Evolutionary conservation across 169 alveolate species (phyloP), one percentile per base, ranked within the genome.

Genomic region (Plasmodium gaboni): DNA sequence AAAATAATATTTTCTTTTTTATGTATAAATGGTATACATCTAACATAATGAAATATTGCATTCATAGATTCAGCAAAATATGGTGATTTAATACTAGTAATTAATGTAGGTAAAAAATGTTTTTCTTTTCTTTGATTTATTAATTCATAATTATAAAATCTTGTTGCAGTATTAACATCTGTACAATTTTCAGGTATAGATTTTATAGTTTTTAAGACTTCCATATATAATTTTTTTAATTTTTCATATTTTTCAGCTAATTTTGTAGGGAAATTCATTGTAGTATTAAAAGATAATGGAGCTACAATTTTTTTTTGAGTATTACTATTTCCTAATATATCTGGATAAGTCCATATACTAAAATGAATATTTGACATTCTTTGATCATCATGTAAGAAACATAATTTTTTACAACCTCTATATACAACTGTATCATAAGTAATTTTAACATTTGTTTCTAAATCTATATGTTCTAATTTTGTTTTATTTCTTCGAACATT

Each of bases 1-100:
- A 78, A 78, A 5, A 57, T 69, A 2, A 78, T 46, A 78, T 78
- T 78, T 65, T 73, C 92, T 17, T 89, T 92, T 28, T 83, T 92
- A 69, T 87, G 92, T 15, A 86, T 87, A 60, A 92, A 92, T 15
- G 95, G 95, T 28, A 87, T 73, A 42, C 95, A 92, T 32, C 95
- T 46, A 7, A 92, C 88, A 46, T 83, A 92, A 61, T 92, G 95
- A 24, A 92, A 92, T 44, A 92, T 92, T 22, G 92, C 93, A 15
- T 78, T 92, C 13, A 86, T 78, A 8, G 95, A 78, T 7, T 32
- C 89, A 26, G 68, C 86, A 22, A 32, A 73, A 50, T 76, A 83
- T 68, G 95, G 95, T 1, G 92, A 68, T 65, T 92, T 92, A 8
- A 92, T 80, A 53, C 70, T 88, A 55, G 87, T 87, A 17, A 92